These are phyloP conservation scores for Mediolabrus comicus DNA, from an alignment of 108 stramenopile genomes.

Conservation along the genomic window DNA sequence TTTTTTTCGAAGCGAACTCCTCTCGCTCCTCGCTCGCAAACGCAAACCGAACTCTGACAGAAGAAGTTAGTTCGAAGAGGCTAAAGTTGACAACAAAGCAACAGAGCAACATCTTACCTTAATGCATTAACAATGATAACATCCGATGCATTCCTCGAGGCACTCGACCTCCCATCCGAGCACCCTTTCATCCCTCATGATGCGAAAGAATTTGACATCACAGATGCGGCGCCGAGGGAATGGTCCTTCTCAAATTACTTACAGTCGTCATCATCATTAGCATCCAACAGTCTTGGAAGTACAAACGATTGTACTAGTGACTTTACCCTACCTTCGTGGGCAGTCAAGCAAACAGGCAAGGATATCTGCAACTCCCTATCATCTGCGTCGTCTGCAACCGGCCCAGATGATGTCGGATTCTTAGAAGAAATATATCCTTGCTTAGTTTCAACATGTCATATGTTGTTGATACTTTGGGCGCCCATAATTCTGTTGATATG, in stretches of 20 bases:
- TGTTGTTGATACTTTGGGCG: conserved; percentile 25
- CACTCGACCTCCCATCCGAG: conserved; percentile 26
- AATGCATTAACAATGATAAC: conserved; percentile 5
- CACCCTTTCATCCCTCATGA: conserved; percentile 19
- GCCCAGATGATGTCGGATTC: not conserved
- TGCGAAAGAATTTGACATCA: not conserved
- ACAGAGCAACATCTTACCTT: not conserved
- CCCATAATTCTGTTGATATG: conserved; percentile 24
- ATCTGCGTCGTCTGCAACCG: not conserved
- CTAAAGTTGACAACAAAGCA: not conserved
- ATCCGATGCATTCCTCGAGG: conserved; percentile 21
- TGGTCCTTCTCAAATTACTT: conserved; percentile 23
- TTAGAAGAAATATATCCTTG: conserved; percentile 32
- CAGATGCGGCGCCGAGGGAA: conserved; percentile 3
- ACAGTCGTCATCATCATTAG: not conserved
- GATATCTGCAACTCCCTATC: not conserved
- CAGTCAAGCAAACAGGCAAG: not conserved
- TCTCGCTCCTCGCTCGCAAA: too few relatives aligned
- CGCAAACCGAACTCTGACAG: too few relatives aligned
- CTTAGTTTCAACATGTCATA: conserved; percentile 8
- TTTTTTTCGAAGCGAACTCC: not conserved
- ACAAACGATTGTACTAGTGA: conserved; percentile 1
- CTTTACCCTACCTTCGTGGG: conserved; percentile 11
- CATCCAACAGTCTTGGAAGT: not conserved
- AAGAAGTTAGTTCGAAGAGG: not conserved